Base-by-base conservation (phyloP, 2,329 filamentous ascomycete species). In the Colletotrichum melonis region DNA sequence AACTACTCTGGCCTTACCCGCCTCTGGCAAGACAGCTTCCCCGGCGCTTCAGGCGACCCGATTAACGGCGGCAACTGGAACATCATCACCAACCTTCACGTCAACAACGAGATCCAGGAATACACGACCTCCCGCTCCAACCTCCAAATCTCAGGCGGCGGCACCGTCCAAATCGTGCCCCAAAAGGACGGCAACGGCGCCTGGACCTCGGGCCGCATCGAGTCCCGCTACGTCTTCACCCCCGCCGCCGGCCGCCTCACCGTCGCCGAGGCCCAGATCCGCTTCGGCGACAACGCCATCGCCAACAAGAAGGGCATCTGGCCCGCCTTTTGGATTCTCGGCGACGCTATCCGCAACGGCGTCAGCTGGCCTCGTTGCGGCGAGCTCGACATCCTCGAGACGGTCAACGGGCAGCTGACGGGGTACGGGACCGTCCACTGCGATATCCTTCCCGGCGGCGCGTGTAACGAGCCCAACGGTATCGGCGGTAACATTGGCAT, bases 271-370 rank as follows among this genome's bases (percentile, higher is more conserved):
- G 84, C 84, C 11, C 79, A 79, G 55, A 80, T 89, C 66, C 84
- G 86, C 8, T 86, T 87, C 73, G 87, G 87, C 38, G 70, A 79
- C 30, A 75, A 78, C 22, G 66, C 79, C 12, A 70, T 78, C 19
- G 75, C 75, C 35, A 80, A 82, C 62, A 87, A 87, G 80, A 82
- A 86, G 75, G 87, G 87, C 14, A 81, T 88, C 75, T 89, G 87
- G 87, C 87, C 87, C 2, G 87, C 87, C 4, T 89, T 88, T 76
- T 89, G 87, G 87, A 79, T 87, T 66, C 83, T 88, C 1, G 87
- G 87, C 12, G 81, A 86, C 71, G 80, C 85, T 19, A 80, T 88
- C 63, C 84, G 86, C 7, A 78, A 81, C 73, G 86, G 86, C 14
- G 85, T 83, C 2, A 73, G 75, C 24, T 89, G 87, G 87, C 87